Conservation (phyloP, 2,329 filamentous ascomycete species). For the Ambrosiella xylebori region DNA sequence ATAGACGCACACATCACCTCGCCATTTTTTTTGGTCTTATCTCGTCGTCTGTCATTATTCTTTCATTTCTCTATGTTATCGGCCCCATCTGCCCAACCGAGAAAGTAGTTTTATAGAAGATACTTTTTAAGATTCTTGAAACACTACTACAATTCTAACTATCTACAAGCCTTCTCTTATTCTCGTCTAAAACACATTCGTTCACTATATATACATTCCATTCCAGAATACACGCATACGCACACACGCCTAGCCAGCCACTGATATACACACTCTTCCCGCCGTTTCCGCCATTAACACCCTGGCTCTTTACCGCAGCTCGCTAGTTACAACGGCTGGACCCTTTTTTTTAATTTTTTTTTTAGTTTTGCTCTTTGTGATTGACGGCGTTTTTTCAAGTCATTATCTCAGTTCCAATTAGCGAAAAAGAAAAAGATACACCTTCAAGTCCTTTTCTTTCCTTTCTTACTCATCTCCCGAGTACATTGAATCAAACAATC, state of each 20-base stretch:
- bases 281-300: neutral
- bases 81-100: too few relatives aligned
- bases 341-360: slow-evolving; percentile 1
- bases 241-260: neutral
- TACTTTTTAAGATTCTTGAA: neutral
- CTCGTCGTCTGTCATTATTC: slow-evolving; percentile 1
- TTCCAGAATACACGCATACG: neutral
- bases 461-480: too few relatives aligned
- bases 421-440: too few relatives aligned
- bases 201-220: neutral
- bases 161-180: neutral
- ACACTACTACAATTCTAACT: neutral
- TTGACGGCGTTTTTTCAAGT: too few relatives aligned
- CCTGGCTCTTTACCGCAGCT: neutral
- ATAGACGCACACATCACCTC: neutral
- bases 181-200: neutral
- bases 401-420: too few relatives aligned
- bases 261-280: neutral
- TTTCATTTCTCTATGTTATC: neutral
- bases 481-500: too few relatives aligned
- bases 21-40: neutral
- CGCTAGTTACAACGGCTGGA: neutral
- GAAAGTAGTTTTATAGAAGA: too few relatives aligned
- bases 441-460: too few relatives aligned
- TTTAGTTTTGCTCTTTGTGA: neutral